A percentile compares a stretch with the other conserved stretches of the same genome.
phyloP scores from a whole-genome alignment of 148 eudicot species.

The Fagopyrum esculentum region DNA sequence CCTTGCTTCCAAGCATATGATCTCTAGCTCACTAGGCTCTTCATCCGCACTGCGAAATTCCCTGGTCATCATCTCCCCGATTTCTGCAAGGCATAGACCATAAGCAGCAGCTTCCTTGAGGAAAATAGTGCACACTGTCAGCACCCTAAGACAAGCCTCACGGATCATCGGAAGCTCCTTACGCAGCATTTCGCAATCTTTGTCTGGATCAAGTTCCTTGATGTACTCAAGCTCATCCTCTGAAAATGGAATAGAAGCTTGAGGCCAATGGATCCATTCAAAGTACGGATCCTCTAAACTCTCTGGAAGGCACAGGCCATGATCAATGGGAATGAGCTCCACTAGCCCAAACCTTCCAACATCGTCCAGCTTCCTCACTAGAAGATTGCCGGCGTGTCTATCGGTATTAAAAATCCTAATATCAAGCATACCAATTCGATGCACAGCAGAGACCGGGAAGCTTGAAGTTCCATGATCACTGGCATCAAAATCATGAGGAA shows the following conservation, averaged over 20 bases:
- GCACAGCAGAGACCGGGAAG: conserved; percentile 35
- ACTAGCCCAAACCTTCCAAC: conserved; percentile 28
- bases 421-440: conserved; percentile 36
- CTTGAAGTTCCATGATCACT: conserved; percentile 43
- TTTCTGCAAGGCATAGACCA: conserved; percentile 39
- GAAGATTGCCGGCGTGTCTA: conserved; percentile 36
- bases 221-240: conserved; percentile 35
- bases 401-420: conserved; percentile 34
- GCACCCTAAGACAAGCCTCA: conserved; percentile 32
- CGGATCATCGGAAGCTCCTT: conserved; percentile 37
- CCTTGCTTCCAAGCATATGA: conserved; percentile 33
- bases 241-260: conserved; percentile 39
- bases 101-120: conserved; percentile 29
- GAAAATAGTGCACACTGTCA: conserved; percentile 29
- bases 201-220: conserved; percentile 21
- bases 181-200: conserved; percentile 31
- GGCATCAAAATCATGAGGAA: conserved; percentile 39
- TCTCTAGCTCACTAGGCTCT: conserved; percentile 37
- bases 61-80: conserved; percentile 42
- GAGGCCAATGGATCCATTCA: conserved; percentile 47
- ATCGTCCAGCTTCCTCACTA: conserved; percentile 26
- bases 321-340: conserved; percentile 36
- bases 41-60: conserved; percentile 23
- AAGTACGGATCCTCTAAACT: conserved; percentile 36
- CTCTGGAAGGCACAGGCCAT: conserved; percentile 42